Conservation (phyloP, 2,329 filamentous ascomycete genomes). For the Fusarium tanahbumbuense region DNA sequence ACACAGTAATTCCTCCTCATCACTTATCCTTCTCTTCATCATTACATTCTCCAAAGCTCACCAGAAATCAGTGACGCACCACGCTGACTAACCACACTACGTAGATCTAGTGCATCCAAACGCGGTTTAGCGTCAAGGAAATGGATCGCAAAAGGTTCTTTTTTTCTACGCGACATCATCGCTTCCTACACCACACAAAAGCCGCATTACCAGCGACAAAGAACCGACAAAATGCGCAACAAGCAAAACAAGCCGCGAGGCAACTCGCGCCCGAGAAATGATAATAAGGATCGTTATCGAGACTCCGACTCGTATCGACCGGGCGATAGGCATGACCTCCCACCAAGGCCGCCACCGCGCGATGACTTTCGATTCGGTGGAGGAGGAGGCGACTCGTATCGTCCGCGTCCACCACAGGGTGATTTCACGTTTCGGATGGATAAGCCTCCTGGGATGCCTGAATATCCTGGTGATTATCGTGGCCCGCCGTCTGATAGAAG, state of each 20-base stretch:
- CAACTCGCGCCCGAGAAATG: constrained; percentile 31
- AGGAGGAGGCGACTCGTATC: constrained; percentile 44
- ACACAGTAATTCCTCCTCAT: background rate
- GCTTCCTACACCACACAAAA: constrained; percentile 15
- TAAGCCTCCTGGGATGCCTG: constrained; percentile 61
- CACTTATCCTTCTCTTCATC: background rate
- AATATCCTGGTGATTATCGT: constrained; percentile 44
- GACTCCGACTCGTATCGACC: constrained; percentile 50
- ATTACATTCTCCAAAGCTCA: constrained; percentile 1
- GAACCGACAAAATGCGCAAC: background rate
- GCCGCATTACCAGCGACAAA: background rate
- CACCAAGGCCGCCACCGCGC: constrained; percentile 33
- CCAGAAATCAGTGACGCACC: background rate
- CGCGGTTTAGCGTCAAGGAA: constrained; percentile 15
- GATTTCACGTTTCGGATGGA: constrained; percentile 69
- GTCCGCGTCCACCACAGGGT: constrained; percentile 53
- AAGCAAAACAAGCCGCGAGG: constrained; percentile 26
- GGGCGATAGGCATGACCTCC: constrained; percentile 38
- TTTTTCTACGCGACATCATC: constrained; percentile 37
- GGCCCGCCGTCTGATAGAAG: constrained; percentile 35
- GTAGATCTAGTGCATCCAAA: background rate
- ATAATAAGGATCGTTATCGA: constrained; percentile 34
- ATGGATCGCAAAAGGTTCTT: constrained; percentile 29
- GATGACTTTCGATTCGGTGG: constrained; percentile 36
- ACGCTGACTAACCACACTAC: constrained; percentile 13